Evolutionary conservation across 2,329 filamentous ascomycete species (phyloP), one percentile per base, ranked within the genome.

Genomic region (Didymella exigua): DNA sequence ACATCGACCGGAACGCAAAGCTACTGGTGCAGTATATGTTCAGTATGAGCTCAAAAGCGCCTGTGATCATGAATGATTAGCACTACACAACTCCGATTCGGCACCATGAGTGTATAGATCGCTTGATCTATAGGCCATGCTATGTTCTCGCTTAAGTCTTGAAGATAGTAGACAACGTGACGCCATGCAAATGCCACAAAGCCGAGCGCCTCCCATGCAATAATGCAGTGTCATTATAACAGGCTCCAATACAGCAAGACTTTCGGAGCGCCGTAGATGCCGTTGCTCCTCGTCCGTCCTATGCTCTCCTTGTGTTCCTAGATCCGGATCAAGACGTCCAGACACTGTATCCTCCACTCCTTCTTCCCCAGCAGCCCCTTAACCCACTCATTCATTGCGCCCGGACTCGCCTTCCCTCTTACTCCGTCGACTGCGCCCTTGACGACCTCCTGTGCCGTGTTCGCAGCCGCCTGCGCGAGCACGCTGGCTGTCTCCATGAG

Each of bases 271-370:
- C 9, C 11, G 16, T 24, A 10, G 19, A 30, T 13, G 14, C 7
- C 16, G 19, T 14, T 23, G 16, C 40, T 26, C 38, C 21, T 44
- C n/a, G 11, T 23, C 14, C 7, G 4, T 19, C 23, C 21, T 14
- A 34, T 27, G 31, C 41, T 4, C 19, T 29, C 14, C 16, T 8
- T 18, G 10, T 6, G 19, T 9, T 41, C 40, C 66, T 59, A 71
- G 43, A 96, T 78, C 60, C 90, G 82, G 48, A 98, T 86, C 66
- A 93, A 87, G 26, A 98, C 85, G 75, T 96, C 92, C 76, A 99
- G 83, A 74, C 93, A 97, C 53, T 93, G 91, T 61, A 99, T 84
- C 66, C 89, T 85, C 90, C 93, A 96, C 75, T 97, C 93, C 67
- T 89, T 86, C 75, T 86, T 86, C 4, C 92, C 93, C 45, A 96